phyloP scores from a whole-genome alignment of 768 basidiomycete species.

The Gyrodon lividus region DNA sequence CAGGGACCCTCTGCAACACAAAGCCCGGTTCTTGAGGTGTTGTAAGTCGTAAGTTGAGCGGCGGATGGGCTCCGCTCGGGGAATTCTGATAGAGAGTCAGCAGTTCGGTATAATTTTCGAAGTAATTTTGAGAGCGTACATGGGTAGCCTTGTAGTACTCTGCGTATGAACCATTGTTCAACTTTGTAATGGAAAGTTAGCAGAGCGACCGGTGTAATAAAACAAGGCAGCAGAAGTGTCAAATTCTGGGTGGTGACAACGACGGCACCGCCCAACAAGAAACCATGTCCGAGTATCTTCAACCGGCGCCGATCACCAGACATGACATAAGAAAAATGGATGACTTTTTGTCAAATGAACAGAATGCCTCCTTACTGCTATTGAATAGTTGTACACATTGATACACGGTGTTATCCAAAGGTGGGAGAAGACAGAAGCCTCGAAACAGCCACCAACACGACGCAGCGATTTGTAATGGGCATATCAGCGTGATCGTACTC shows the following conservation, averaged over 20 bases:
- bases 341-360: too few species aligned
- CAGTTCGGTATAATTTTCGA: neutral
- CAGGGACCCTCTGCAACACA: conserved; percentile 65
- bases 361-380: too few species aligned
- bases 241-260: neutral
- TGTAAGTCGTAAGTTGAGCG: conserved; percentile 62
- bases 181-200: conserved; percentile 37
- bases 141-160: conserved; percentile 69
- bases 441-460: neutral
- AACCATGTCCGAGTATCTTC: too few species aligned
- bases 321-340: neutral
- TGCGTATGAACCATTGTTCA: conserved; percentile 51
- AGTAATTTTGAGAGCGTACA: conserved; percentile 41
- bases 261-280: too few species aligned
- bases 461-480: neutral
- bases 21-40: conserved; percentile 78
- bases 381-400: neutral
- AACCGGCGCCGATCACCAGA: neutral
- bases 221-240: neutral
- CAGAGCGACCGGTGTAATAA: neutral
- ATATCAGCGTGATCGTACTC: conserved; percentile 11
- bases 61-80: conserved; percentile 65
- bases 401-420: neutral
- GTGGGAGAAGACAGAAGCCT: neutral
- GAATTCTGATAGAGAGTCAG: conserved; percentile 48